A percentile compares a stretch with the other conserved stretches of the same genome.
phyloP scores from a whole-genome alignment of 768 basidiomycete genomes.

The Asterophora lycoperdoides region DNA sequence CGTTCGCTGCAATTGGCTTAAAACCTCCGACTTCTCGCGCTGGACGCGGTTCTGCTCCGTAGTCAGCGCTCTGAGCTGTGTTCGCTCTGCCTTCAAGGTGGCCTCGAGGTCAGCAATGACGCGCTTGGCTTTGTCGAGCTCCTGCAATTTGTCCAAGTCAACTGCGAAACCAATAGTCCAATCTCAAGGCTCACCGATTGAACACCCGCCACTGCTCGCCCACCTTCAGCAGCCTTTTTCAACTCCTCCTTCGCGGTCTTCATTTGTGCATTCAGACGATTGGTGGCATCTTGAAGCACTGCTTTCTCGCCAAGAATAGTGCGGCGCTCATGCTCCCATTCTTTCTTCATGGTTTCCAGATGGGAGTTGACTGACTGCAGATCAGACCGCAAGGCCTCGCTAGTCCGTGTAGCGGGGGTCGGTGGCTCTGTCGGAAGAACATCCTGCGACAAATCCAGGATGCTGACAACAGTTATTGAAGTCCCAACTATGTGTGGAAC shows the following conservation, averaged over 20 bases:
- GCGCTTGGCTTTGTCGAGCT: constrained; percentile 62
- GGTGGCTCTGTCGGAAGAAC: constrained; percentile 54
- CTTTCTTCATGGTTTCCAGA: constrained; percentile 57
- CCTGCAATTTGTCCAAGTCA: constrained; percentile 40
- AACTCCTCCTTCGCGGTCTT: constrained; percentile 55
- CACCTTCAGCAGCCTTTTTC: constrained; percentile 49
- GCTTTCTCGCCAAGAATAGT: constrained; percentile 67
- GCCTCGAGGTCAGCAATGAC: constrained; percentile 67
- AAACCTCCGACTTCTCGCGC: constrained; percentile 61
- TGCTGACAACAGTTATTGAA: constrained; percentile 33
- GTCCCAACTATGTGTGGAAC: not conserved
- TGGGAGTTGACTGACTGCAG: constrained; percentile 60
- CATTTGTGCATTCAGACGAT: constrained; percentile 59
- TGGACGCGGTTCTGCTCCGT: constrained; percentile 60
- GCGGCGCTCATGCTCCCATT: constrained; percentile 67
- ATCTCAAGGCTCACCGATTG: constrained; percentile 45
- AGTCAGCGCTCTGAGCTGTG: constrained; percentile 56
- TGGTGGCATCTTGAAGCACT: constrained; percentile 66
- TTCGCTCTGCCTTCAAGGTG: constrained; percentile 67
- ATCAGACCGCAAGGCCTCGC: constrained; percentile 58
- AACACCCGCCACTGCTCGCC: constrained; percentile 45
- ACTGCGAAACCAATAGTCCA: not conserved
- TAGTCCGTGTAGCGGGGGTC: constrained; percentile 64
- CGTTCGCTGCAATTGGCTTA: constrained; percentile 62
- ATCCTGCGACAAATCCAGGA: constrained; percentile 46